Evolutionary conservation across 2,329 filamentous ascomycete genomes (phyloP), one percentile per base, ranked within the genome.

Genomic region (Fusarium sp.): DNA sequence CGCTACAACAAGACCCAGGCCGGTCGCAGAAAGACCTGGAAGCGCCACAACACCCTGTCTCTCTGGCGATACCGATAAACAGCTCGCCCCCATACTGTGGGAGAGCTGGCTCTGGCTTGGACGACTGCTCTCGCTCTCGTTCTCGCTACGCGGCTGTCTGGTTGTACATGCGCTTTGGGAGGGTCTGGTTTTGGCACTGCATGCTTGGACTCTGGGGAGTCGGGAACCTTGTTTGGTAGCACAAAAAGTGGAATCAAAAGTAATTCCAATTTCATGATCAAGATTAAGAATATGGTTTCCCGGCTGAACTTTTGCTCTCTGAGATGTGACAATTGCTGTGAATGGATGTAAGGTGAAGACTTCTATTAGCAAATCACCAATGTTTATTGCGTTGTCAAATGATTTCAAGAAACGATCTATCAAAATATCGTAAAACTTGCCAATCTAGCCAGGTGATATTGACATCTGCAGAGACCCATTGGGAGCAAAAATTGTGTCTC

Each of bases 21-120:
- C 78, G 96, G 96, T 80, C 90, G 96, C 84, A 95, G 96, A 89
- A 97, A 99, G 94, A 99, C 95, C 83, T 99, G 96, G 96, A 97
- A 97, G 93, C 90, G 92, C 83, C 94, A 97, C 89, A 99, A 99
- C 92, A 99, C 95, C 84, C 91, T 97, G 82, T 97, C 92, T 79
- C 93, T 97, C 83, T 97, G 95, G 94, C 90, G 94, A 84, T 97
- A 97, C 92, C 90, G 94, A 86, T 97, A 92, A 85, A 68, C 74
- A 70, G 44, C 37, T 71, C 62, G 70, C 65, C 56, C 30, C 53
- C 47, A 37, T 37, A 17, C 27, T 35, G 25, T 15, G 51, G 53
- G 56, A 59, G 51, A 51, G 44, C 51, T 54, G 43, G 51, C 52
- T 55, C 14, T 55, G 45, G 48, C 44, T 65, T 51, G 52, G 41